These are phyloP conservation scores for Xylaria sp. DNA, from an alignment of 495 filamentous ascomycete genomes.

Conservation along the genomic window DNA sequence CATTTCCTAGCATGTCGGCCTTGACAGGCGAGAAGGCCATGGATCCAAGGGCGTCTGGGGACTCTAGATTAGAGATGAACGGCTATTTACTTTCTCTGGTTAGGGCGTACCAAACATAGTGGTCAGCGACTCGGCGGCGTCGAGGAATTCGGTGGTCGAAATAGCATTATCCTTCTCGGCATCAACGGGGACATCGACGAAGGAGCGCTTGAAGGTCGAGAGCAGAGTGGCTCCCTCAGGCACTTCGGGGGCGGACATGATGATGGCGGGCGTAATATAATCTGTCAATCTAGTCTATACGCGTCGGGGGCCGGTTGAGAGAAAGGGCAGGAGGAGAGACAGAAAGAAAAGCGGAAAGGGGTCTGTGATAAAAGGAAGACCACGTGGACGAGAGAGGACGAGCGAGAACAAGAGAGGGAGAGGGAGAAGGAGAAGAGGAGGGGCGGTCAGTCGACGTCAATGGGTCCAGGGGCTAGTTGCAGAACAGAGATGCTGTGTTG, in stretches of 20 bases:
- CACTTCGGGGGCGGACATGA: constrained; percentile 49
- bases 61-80: constrained; percentile 11
- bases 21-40: constrained; percentile 87
- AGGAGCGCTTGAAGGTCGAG: constrained; percentile 80
- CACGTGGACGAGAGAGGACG: not conserved
- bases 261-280: constrained; percentile 27
- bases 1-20: constrained; percentile 87
- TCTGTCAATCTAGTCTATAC: constrained; percentile 2
- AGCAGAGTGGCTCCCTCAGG: constrained; percentile 80
- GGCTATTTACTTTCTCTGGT: not conserved
- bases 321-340: constrained; percentile 13
- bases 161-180: constrained; percentile 76
- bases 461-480: constrained; percentile 20
- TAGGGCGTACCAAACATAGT: constrained; percentile 77
- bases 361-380: not conserved
- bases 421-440: constrained; percentile 16
- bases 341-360: not conserved
- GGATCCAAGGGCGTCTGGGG: constrained; percentile 77
- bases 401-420: constrained; percentile 9
- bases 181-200: constrained; percentile 79
- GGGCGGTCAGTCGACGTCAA: constrained; percentile 22
- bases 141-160: constrained; percentile 85
- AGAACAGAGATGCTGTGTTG: not conserved
- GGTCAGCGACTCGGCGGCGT: constrained; percentile 84
- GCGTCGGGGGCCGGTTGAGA: not conserved